Percentiles rank a stretch among this genome's conserved stretches.
Conservation (phyloP, 73 alveolate species). For the Uronychia setigera region DNA sequence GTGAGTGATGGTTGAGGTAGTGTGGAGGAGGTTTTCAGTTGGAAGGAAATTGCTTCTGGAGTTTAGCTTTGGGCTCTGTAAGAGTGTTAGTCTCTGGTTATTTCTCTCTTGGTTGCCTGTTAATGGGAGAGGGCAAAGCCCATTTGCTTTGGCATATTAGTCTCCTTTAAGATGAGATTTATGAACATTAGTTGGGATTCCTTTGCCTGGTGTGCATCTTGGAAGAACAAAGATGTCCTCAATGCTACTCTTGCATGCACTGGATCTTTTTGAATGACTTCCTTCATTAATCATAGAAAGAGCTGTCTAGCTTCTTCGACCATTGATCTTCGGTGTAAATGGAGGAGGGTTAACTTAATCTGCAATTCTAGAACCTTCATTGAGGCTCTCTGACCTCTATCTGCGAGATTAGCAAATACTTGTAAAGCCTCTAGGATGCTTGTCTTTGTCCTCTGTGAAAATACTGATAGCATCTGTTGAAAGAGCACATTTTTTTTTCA, state of each 20-base stretch:
- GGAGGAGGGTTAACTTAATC: not conserved
- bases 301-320: not conserved
- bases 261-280: too few relatives aligned
- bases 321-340: not conserved
- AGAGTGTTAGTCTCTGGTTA: too few relatives aligned
- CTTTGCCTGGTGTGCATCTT: not conserved
- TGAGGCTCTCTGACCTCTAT: not conserved
- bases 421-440: not conserved
- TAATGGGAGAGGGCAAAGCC: too few relatives aligned
- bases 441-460: too few relatives aligned
- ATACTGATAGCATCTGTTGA: not conserved
- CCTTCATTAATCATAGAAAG: not conserved
- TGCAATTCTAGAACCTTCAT: not conserved
- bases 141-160: too few relatives aligned
- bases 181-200: not conserved
- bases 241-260: too few relatives aligned
- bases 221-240: not conserved
- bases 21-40: too few relatives aligned
- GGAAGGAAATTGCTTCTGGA: too few relatives aligned
- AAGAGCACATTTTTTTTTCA: not conserved
- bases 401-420: not conserved
- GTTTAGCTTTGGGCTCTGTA: too few relatives aligned
- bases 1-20: too few relatives aligned
- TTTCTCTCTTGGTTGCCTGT: too few relatives aligned
- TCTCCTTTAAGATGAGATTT: too few relatives aligned